These are phyloP conservation scores for Adenanthera pavonina DNA, from an alignment of 306 rosid genomes.

Conservation along the genomic window DNA sequence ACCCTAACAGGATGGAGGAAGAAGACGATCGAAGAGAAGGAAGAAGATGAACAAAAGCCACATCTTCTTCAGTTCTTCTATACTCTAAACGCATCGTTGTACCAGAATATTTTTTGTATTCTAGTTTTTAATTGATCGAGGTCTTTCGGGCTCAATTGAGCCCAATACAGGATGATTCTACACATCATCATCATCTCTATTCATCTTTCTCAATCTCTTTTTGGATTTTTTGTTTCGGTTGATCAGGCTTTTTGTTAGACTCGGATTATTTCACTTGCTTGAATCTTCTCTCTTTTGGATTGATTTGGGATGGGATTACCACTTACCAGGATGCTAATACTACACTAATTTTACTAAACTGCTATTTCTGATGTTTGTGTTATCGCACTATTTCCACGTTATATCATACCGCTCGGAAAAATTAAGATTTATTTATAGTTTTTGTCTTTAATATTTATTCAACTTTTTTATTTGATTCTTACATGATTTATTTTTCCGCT, in stretches of 20 bases:
- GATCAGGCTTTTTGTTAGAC: background rate
- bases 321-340: no score
- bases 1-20: slow-evolving; percentile 47
- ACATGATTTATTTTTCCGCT: no score
- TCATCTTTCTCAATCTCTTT: background rate
- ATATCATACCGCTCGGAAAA: no score
- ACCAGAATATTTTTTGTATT: background rate
- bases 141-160: slow-evolving; percentile 17
- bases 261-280: background rate
- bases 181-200: background rate
- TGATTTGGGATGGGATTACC: no score
- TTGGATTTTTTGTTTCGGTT: background rate
- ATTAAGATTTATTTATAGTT: no score
- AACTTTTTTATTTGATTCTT: no score
- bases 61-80: slow-evolving; percentile 5
- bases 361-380: no score
- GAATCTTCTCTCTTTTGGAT: background rate
- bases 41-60: slow-evolving; percentile 7
- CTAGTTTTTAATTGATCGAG: background rate
- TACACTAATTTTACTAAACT: no score
- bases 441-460: no score
- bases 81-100: slow-evolving; percentile 12
- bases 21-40: slow-evolving; percentile 27
- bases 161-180: background rate
- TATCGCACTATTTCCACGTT: no score